Percentiles rank a stretch among this genome's conserved stretches.
Evolutionary conservation across 345 rosid genomes (phyloP).

Genomic region (Crucihimalaya himalaica): DNA sequence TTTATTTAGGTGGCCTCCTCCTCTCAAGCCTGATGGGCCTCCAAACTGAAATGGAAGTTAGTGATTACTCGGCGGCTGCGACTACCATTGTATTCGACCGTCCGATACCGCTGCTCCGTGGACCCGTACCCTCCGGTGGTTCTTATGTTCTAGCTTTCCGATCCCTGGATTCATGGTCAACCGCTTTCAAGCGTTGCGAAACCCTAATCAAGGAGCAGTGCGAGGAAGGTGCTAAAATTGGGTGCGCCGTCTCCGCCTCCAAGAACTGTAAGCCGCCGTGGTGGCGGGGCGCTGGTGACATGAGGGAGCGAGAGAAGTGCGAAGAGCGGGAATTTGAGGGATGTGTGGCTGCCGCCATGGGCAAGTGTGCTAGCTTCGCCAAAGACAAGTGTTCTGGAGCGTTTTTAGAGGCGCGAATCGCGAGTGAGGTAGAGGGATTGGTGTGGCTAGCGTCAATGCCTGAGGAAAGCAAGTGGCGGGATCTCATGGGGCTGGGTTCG

Average conservation of each 20-base stretch:
- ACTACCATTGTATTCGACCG: constrained; percentile 55
- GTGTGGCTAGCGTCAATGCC: constrained; percentile 52
- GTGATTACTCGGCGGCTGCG: constrained; percentile 60
- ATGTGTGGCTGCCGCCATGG: constrained; percentile 62
- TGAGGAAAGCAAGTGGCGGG: constrained; percentile 34
- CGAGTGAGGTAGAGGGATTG: constrained; percentile 41
- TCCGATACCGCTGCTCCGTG: constrained; percentile 73
- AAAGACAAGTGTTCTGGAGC: constrained; percentile 54
- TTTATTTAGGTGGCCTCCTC: no score
- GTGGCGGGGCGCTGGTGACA: constrained; percentile 62
- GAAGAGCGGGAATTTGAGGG: constrained; percentile 74
- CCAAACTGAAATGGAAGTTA: no score
- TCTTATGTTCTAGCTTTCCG: constrained; percentile 66
- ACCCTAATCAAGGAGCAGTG: constrained; percentile 62
- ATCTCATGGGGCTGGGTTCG: constrained; percentile 23
- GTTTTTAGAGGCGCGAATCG: constrained; percentile 72
- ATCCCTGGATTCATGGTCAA: constrained; percentile 59
- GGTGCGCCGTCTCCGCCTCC: constrained; percentile 82
- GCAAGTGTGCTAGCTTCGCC: constrained; percentile 68
- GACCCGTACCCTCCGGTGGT: constrained; percentile 52
- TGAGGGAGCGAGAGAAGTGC: constrained; percentile 68
- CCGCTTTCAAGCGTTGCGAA: constrained; percentile 52
- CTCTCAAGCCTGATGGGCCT: no score
- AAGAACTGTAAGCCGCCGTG: constrained; percentile 74
- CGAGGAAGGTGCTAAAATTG: constrained; percentile 74